These are phyloP conservation scores for Fusarium praegraminearum DNA, from an alignment of 2,329 filamentous ascomycete species.

Conservation along the genomic window DNA sequence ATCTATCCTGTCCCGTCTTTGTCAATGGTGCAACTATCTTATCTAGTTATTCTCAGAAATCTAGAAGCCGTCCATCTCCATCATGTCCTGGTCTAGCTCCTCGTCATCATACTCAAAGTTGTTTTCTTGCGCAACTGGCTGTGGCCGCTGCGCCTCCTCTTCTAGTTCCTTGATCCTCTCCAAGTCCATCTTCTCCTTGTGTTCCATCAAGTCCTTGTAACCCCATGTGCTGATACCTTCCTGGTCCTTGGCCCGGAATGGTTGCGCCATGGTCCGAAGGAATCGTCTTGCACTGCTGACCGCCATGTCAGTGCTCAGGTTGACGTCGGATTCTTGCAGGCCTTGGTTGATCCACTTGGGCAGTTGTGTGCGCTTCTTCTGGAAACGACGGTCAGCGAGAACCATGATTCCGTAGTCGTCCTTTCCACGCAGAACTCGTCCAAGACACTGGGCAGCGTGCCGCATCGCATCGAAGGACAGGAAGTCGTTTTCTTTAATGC, in stretches of 20 bases:
- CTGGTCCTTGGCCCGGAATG: slow-evolving; percentile 83
- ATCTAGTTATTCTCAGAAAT: background rate
- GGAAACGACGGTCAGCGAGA: slow-evolving; percentile 90
- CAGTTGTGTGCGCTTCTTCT: slow-evolving; percentile 89
- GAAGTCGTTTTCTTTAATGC: slow-evolving; percentile 97
- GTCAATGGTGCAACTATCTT: background rate
- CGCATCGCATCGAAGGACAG: slow-evolving; percentile 99
- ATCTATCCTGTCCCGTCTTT: background rate
- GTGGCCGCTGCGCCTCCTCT: slow-evolving; percentile 53
- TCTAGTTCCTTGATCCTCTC: slow-evolving; percentile 74
- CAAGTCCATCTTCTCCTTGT: slow-evolving; percentile 80
- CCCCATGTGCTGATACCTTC: slow-evolving; percentile 96
- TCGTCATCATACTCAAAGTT: slow-evolving; percentile 66
- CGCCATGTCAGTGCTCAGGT: slow-evolving; percentile 95
- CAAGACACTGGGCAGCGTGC: slow-evolving; percentile 96
- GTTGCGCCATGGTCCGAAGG: slow-evolving; percentile 89
- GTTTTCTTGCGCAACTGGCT: slow-evolving; percentile 43
- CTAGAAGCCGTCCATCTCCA: slow-evolving; percentile 61
- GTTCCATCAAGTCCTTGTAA: slow-evolving; percentile 77
- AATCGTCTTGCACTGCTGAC: slow-evolving; percentile 91
- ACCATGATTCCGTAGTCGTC: slow-evolving; percentile 99
- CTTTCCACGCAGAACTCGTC: slow-evolving; percentile 93
- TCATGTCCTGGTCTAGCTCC: slow-evolving; percentile 66
- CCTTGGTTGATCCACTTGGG: slow-evolving; percentile 98
- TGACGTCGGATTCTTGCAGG: slow-evolving; percentile 85